Base-by-base conservation (phyloP, 208 protist species). In the Acanthamoeba divionensis region DNA sequence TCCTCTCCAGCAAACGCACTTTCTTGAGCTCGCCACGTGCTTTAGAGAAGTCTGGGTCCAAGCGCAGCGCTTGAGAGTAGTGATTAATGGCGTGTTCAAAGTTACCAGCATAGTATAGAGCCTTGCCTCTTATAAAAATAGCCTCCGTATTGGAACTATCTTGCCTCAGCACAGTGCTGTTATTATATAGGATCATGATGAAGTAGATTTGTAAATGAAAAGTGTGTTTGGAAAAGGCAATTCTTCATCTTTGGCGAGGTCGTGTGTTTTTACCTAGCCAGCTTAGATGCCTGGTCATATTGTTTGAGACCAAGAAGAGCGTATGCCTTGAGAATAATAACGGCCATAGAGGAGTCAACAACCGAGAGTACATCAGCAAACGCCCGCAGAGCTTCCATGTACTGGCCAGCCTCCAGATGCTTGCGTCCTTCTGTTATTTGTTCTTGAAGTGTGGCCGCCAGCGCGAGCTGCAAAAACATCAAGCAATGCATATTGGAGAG, bases 21-120 rank as follows among this genome's bases (percentile, higher is more conserved):
- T 65, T 47, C 63, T 94, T 94, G 26, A 93, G 67, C n/a, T 57
- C 73, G 21, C 66, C 41, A 41, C 77, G 54, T 44, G 82, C 77
- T n/a, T 31, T 13, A 33, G 36, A 38, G 57, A 85, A 85, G 47
- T 94, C 93, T 31, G 93, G 93, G 47, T 94, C 93, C n/a, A 62
- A 63, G 9, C 52, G 33, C 6, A 94, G 31, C 41, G 85, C 79
- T 29, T 91, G 91, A 45, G 66, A 15, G 41, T 91, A 93, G 57
- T 90, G 73, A 48, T 41, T 55, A 0, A 13, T 4, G 12, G 93
- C 93, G 10, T 52, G 52, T 38, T 86, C 7, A 26, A 92, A 62
- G 77, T 69, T 90, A 2, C 85, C 90, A 29, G 52, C 24, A 36
- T 90, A 69, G 47, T 89, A 93, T 13, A 93, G 60, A n/a, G 93